Evolutionary conservation across 352 stramenopile genomes (phyloP), one percentile per base, ranked within the genome.

Genomic region (Pythium aristosporum): DNA sequence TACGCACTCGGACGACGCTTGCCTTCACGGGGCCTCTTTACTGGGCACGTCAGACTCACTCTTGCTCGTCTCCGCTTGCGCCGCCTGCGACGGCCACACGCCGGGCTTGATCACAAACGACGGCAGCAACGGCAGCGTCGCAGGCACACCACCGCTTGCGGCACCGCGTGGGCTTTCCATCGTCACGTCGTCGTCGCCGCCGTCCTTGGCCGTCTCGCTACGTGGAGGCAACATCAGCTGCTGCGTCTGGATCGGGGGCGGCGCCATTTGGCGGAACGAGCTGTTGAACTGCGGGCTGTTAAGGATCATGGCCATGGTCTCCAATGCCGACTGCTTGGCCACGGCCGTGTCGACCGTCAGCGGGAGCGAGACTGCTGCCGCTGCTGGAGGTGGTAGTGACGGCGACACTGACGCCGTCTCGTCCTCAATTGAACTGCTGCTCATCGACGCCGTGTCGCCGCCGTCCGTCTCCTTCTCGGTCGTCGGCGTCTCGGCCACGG

Each of bases 301-400:
- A 53, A 90, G 79, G 58, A 89, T 87, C 80, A 89, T 84, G 28
- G 80, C 77, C 79, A 90, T 89, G 30, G 78, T 73, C 61, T 91
- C 80, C 10, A 74, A 63, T 30, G 75, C 72, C 47, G 68, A 58
- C 50, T 58, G 36, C 25, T 57, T 57, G 25, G 52, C 30, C 20
- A 43, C 32, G 18, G 64, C 55, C 25, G 58, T 57, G 21, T 59
- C 52, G 12, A 51, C 57, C 15, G 20, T 54, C n/a, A 56, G 16
- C 30, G 28, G 16, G 20, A 25, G 18, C 20, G 30, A 18, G 10
- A 39, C 28, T 30, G 36, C 32, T 16, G 36, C 18, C 23, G 16
- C 15, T 18, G 41, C 36, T 21, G 34, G 18, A 10, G 21, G 20
- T 36, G 41, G 12, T n/a, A 37, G 15, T 8, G 41, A 42, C 13